Evolutionary conservation across 768 basidiomycete species (phyloP), one percentile per base, ranked within the genome.

Genomic region (Coprinopsis strossmayeri): DNA sequence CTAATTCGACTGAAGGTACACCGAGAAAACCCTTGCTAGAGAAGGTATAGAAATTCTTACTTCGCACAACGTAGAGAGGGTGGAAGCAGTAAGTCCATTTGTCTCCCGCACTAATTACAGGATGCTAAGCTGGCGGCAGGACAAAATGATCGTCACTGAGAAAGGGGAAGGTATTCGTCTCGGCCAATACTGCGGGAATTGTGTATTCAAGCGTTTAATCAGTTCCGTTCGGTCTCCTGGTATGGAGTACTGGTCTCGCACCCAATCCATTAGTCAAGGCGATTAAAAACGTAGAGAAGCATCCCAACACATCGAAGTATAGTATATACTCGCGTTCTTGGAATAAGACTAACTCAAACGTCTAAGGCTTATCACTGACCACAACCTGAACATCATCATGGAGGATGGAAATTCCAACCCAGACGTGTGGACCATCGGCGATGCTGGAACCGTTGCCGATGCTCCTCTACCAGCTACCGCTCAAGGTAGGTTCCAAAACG

Each of bases 221-320:
- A 89, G 89, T 90, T 30, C 82, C 79, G 4, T 88, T 84, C 61
- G 90, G 91, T 21, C 68, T 93, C 18, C 74, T 90, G 10, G 88
- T 93, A 13, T 93, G 91, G 91, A 85, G 82, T 52, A 93, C 91
- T 1, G 91, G 91, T 1, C 70, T 93, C 2, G 76, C 87, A 3
- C 80, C 88, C 2, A 93, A 92, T 60, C 90, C 91, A 5, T 67
- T 93, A 23, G 75, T 92, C 45, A 64, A 74, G 51, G 71, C 76
- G 0, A 76, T 90, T 40, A 62, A 66, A 5, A 79, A 75, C 39
- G 68, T 84, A 2, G 68, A 73, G 58, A 89, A 88, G 58, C 71
- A 88, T 51, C 65, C 70, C 12, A 79, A 74, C 62, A 76, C 81
- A 0, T 68, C 73, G 25, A 76, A 77, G 78, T 79, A 53, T 40